Base-by-base conservation (phyloP, 1,284 basidiomycete genomes). In the Gastroboletus turbinatus region DNA sequence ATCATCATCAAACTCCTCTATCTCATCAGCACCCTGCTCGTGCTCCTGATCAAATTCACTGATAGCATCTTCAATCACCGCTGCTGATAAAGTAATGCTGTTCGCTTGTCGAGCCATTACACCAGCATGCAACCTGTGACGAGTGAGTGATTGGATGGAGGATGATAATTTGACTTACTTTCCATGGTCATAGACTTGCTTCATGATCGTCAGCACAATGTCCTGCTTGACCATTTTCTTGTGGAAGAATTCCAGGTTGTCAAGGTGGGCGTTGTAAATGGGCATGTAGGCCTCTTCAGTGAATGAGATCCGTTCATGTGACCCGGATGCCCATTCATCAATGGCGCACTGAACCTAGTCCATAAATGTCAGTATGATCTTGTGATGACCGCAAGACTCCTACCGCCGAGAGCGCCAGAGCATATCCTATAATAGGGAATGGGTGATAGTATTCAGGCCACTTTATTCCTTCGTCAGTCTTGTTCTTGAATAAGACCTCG, bases 401-500 rank as follows among this genome's bases (percentile, higher is more conserved):
- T 50, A 53, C 51, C 8, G 7, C 35, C 1, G 21, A 30, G 3
- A 53, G 33, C 4, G 17, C 21, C 2, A 53, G 51, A 13, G 27
- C 46, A 27, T 39, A 53, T n/a, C 5, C 23, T 2, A 10, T 3
- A 25, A 27, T 23, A 6, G 46, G 27, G 2, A 53, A 47, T 5
- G 35, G 46, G 1, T 53, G 14, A 32, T 53, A 53, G 21, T 53
- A 53, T n/a, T 53, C 8, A 0, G 19, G 16, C 27, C 29, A 53
- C 16, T 32, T 40, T 3, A 53, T 16, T 5, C 29, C 51, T 32
- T 53, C 8, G 3, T 9, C 8, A 4, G 4, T 9, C 17, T 21
- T 53, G 21, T 39, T 50, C 16, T 53, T 53, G 46, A 53, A 53
- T 8, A 53, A n/a, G 1, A 53, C 36, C 13, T 53, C 17, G 13